Evolutionary conservation across 2,329 filamentous ascomycete species (phyloP).

Genomic region (Aspergillus ochraceus): DNA sequence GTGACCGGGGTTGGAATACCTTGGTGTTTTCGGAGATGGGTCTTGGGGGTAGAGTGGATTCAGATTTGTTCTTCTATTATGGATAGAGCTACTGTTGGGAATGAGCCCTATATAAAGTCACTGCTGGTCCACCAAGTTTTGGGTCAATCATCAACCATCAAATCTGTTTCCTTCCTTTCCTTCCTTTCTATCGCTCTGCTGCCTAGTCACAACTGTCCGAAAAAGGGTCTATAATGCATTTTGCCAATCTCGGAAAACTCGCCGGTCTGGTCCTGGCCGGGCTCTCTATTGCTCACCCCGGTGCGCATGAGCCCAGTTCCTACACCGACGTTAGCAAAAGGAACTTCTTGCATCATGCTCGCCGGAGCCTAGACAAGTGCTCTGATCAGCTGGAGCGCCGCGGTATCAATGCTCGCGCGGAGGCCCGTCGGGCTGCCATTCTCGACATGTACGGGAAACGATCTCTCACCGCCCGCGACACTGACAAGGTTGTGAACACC

Average conservation of each 20-base stretch:
- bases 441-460: conserved; percentile 19
- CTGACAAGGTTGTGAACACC: conserved; percentile 35
- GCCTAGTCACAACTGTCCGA: no score
- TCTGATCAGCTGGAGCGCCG: conserved; percentile 19
- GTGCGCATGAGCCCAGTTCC: conserved; percentile 19
- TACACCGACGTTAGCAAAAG: conserved; percentile 9
- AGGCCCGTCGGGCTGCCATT: conserved; percentile 23
- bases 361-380: conserved; percentile 23
- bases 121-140: not conserved
- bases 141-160: not conserved
- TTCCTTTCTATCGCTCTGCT: not conserved
- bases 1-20: not conserved
- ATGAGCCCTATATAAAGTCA: not conserved
- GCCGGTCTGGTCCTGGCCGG: conserved; percentile 7
- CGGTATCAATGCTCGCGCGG: conserved; percentile 23
- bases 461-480: conserved; percentile 28
- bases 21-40: not conserved
- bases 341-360: conserved; percentile 15
- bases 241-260: not conserved
- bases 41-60: not conserved
- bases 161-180: not conserved
- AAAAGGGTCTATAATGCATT: not conserved
- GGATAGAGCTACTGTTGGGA: not conserved
- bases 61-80: not conserved
- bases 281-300: conserved; percentile 19